phyloP scores from a whole-genome alignment of 306 rosid species.

The Rosa lucieae region DNA sequence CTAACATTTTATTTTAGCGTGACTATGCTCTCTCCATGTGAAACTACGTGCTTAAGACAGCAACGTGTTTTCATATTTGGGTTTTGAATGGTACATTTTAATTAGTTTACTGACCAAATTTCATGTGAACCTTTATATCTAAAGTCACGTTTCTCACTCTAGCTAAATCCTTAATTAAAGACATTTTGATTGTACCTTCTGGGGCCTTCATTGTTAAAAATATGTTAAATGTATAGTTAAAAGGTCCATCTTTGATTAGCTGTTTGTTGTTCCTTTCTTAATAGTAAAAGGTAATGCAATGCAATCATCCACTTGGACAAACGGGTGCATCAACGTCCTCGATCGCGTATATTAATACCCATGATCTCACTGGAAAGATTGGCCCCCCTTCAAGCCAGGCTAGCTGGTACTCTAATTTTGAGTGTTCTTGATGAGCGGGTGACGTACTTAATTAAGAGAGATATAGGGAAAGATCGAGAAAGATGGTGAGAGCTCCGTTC shows the following conservation, averaged over 20 bases:
- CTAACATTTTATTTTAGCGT: neutral
- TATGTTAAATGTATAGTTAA: neutral
- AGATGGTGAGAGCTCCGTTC: slow-evolving; percentile 70
- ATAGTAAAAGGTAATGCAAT: neutral
- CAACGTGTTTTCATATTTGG: neutral
- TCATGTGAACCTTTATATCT: slow-evolving; percentile 21
- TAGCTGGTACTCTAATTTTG: neutral
- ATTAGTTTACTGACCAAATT: neutral
- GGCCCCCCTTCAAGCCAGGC: neutral
- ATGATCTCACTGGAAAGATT: neutral
- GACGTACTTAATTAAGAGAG: neutral
- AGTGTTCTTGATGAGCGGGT: neutral
- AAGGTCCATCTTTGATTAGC: neutral
- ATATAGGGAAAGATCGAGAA: neutral
- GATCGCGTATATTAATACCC: neutral
- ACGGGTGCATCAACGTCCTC: neutral
- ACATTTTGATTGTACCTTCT: neutral
- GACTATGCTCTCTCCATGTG: neutral
- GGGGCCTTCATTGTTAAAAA: neutral
- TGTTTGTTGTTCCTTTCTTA: neutral
- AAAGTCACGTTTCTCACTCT: neutral
- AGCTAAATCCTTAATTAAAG: neutral
- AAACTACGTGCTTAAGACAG: neutral
- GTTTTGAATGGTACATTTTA: neutral
- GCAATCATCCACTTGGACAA: neutral